Evolutionary conservation across 768 basidiomycete species (phyloP).

Genomic region (Hebeloma cylindrosporum): DNA sequence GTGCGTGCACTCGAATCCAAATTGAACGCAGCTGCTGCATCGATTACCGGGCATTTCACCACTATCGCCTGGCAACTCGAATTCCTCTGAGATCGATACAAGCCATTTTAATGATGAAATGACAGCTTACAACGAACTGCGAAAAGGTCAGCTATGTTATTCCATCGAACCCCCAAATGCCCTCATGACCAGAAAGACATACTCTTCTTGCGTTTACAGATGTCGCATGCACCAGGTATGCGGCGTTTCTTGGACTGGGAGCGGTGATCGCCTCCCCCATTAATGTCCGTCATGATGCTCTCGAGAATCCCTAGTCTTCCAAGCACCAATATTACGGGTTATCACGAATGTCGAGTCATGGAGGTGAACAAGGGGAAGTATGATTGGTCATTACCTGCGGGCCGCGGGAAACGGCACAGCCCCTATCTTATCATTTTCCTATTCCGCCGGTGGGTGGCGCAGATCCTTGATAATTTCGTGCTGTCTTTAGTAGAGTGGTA

Average conservation of each 20-base stretch:
- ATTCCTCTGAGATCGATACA: conserved; percentile 7
- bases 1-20: conserved; percentile 63
- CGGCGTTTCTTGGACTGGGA: conserved; percentile 51
- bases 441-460: too few relatives aligned
- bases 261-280: conserved; percentile 7
- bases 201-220: conserved; percentile 76
- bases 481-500: too few relatives aligned
- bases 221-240: conserved; percentile 69
- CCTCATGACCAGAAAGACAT: conserved; percentile 17
- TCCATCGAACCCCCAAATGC: background rate
- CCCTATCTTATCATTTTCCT: too few relatives aligned
- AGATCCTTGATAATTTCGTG: too few relatives aligned
- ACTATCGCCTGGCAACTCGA: conserved; percentile 56
- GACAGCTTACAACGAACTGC: conserved; percentile 35
- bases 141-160: conserved; percentile 1
- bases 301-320: too few relatives aligned
- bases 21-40: conserved; percentile 64
- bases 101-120: background rate
- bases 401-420: too few relatives aligned
- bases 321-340: too few relatives aligned
- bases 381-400: too few relatives aligned
- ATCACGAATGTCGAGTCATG: too few relatives aligned
- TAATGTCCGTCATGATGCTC: too few relatives aligned
- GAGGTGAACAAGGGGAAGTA: too few relatives aligned
- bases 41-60: conserved; percentile 60